Percentiles rank a stretch among this genome's conserved stretches.
Evolutionary conservation across 2,329 filamentous ascomycete genomes (phyloP).

Genomic region (Chrysoporthe cubensis): DNA sequence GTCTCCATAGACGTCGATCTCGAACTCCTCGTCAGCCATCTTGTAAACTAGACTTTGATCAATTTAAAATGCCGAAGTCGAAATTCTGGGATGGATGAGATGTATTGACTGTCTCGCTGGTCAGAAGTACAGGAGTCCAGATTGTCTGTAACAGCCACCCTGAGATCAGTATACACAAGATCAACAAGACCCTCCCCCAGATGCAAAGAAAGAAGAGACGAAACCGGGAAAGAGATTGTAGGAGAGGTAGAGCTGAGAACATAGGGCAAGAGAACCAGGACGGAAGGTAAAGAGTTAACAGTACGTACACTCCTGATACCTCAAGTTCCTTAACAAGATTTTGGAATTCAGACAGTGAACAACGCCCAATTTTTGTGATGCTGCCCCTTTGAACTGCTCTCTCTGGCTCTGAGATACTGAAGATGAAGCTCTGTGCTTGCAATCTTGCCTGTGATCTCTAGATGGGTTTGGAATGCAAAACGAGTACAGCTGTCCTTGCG

Average conservation of each 20-base stretch:
- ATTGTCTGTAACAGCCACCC: slow-evolving; percentile 30
- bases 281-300: slow-evolving; percentile 47
- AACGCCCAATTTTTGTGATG: slow-evolving; percentile 29
- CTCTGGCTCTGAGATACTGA: slow-evolving; percentile 35
- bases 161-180: slow-evolving; percentile 31
- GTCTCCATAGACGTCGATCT: slow-evolving; percentile 74
- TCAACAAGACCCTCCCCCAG: not conserved
- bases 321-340: slow-evolving; percentile 37
- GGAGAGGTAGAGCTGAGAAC: slow-evolving; percentile 31
- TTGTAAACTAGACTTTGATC: slow-evolving; percentile 31
- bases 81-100: slow-evolving; percentile 33
- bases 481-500: slow-evolving; percentile 24
- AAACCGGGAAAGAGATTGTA: slow-evolving; percentile 20
- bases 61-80: slow-evolving; percentile 18
- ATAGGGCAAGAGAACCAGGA: slow-evolving; percentile 39
- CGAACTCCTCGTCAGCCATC: slow-evolving; percentile 74
- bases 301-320: slow-evolving; percentile 58
- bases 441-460: slow-evolving; percentile 38
- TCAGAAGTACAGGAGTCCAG: slow-evolving; percentile 43
- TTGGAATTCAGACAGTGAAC: slow-evolving; percentile 31
- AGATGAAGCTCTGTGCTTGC: slow-evolving; percentile 71
- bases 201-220: slow-evolving; percentile 27
- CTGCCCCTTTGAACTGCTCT: slow-evolving; percentile 9
- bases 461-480: slow-evolving; percentile 26
- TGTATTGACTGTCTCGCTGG: slow-evolving; percentile 38